Conservation (phyloP, 371 early-diverging fungal genomes). For the Aphelidium insulamus region DNA sequence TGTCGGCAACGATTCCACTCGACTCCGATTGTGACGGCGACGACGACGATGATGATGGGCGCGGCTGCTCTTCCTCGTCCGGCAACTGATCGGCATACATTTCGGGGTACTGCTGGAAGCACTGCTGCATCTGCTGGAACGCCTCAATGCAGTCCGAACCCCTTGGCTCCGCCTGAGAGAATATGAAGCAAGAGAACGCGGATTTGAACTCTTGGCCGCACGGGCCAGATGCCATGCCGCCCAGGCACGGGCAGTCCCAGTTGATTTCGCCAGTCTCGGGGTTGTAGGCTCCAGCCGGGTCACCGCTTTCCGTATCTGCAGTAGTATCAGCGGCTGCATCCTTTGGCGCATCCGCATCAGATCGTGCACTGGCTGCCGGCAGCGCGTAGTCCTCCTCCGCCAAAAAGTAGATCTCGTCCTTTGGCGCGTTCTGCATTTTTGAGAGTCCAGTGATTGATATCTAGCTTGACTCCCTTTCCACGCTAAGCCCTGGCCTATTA, state of each 20-base stretch:
- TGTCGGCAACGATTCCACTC: no score
- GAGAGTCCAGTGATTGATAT: no score
- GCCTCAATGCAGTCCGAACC: conserved; percentile 64
- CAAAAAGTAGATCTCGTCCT: no score
- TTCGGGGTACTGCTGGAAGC: conserved; percentile 56
- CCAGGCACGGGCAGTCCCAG: conserved; percentile 97
- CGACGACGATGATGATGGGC: no score
- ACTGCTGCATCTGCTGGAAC: conserved; percentile 66
- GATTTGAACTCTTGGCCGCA: conserved; percentile 90
- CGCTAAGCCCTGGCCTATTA: no score
- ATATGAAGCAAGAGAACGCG: conserved; percentile 92
- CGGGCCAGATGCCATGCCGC: conserved; percentile 83
- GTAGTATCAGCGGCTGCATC: no score
- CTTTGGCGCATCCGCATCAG: no score
- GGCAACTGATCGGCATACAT: conserved; percentile 37
- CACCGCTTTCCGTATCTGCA: conserved; percentile 7
- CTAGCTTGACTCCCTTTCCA: no score
- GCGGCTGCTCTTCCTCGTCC: conserved; percentile 10
- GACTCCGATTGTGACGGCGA: no score
- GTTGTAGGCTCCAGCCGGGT: conserved; percentile 25
- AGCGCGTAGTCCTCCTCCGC: no score
- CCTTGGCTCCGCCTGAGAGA: conserved; percentile 57
- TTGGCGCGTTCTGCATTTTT: no score
- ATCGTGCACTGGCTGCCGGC: no score
- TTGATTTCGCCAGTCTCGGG: conserved; percentile 86